Conservation (phyloP, 371 early-diverging fungal species). For the Coemansia sp. region DNA sequence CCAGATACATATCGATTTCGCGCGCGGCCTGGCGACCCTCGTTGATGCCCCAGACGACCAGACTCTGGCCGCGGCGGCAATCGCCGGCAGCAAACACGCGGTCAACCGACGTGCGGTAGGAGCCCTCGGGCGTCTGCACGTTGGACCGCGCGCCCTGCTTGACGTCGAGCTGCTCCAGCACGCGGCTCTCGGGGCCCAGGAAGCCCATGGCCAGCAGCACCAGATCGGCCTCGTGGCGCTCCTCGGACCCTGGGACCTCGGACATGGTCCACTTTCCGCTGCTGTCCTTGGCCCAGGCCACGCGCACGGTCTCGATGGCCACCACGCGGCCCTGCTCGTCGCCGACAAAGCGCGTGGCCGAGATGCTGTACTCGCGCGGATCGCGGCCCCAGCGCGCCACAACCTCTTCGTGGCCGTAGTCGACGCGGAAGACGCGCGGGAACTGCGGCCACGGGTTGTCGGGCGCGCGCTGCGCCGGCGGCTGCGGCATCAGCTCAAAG, state of each 20-base stretch:
- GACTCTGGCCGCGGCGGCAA: slow-evolving; percentile 91
- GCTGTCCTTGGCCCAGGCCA: slow-evolving; percentile 88
- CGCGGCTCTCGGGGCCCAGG: slow-evolving; percentile 88
- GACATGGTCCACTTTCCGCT: slow-evolving; percentile 85
- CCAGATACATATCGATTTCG: slow-evolving; percentile 82
- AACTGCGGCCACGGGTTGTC: slow-evolving; percentile 98
- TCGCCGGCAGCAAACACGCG: slow-evolving; percentile 96
- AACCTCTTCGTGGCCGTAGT: slow-evolving; percentile 95
- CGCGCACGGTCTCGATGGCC: slow-evolving; percentile 91
- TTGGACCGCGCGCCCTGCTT: slow-evolving; percentile 63
- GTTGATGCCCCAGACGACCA: slow-evolving; percentile 97
- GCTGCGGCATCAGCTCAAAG: slow-evolving; percentile 95
- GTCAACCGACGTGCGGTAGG: slow-evolving; percentile 74
- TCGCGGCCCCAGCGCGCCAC: slow-evolving; percentile 84
- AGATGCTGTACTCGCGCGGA: slow-evolving; percentile 91
- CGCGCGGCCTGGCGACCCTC: slow-evolving; percentile 96
- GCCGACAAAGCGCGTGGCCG: slow-evolving; percentile 92
- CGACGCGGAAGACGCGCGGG: slow-evolving; percentile 90
- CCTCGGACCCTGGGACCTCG: slow-evolving; percentile 80
- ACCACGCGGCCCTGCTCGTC: slow-evolving; percentile 78
- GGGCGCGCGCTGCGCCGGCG: slow-evolving; percentile 71
- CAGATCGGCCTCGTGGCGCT: slow-evolving; percentile 84
- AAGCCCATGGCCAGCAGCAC: slow-evolving; percentile 96
- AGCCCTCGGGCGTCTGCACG: slow-evolving; percentile 76
- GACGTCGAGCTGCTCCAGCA: slow-evolving; percentile 75